Evolutionary conservation across 225 moss, liverwort and hornwort species (phyloP).

Genomic region (Polytrichum commune): DNA sequence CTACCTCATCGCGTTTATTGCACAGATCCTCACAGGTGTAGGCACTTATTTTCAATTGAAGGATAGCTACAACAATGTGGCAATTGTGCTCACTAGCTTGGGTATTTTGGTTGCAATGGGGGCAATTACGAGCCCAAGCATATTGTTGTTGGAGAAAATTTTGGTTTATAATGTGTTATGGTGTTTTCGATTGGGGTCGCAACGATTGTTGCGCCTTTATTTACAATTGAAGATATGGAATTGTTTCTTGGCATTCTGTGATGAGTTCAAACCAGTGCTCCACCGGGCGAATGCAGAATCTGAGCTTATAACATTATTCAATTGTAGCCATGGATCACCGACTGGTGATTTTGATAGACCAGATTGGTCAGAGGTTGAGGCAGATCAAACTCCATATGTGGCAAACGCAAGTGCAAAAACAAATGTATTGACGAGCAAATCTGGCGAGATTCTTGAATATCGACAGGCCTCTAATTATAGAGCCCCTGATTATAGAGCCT

Average conservation of each 20-base stretch:
- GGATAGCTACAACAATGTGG: not conserved
- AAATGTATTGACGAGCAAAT: no score
- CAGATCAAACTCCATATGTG: no score
- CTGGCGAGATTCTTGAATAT: no score
- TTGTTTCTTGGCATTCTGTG: not conserved
- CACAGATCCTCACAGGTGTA: not conserved
- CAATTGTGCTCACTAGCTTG: not conserved
- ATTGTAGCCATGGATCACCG: not conserved
- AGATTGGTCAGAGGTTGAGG: not conserved
- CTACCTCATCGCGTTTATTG: not conserved
- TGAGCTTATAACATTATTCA: not conserved
- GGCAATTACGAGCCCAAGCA: not conserved
- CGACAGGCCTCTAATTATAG: no score
- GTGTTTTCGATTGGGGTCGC: not conserved
- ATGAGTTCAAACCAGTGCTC: not conserved
- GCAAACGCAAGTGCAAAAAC: no score
- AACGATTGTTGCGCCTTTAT: not conserved
- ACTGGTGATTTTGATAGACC: not conserved
- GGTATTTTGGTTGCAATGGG: not conserved
- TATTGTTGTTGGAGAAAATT: not conserved
- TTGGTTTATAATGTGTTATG: not conserved
- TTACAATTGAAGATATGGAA: not conserved
- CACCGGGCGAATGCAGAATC: not conserved
- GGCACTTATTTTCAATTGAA: not conserved
- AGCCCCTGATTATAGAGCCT: no score